These are phyloP conservation scores for Acacia pycnantha DNA, from an alignment of 331 rosid species.

Conservation along the genomic window DNA sequence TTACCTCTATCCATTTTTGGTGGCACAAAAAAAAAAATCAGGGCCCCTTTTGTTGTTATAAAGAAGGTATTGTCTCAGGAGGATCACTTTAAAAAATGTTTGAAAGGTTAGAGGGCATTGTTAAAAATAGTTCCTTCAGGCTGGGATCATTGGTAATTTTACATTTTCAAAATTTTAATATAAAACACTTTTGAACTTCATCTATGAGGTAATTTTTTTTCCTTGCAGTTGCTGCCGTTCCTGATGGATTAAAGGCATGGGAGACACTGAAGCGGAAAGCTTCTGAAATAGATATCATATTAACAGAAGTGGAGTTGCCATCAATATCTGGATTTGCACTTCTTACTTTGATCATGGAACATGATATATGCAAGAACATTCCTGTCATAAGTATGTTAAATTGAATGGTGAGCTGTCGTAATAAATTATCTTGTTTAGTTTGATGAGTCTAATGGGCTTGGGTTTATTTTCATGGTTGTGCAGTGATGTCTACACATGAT, in stretches of 20 bases:
- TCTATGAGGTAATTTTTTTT: background rate
- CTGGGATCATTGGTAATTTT: background rate
- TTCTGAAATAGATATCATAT: constrained; percentile 57
- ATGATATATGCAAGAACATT: constrained; percentile 63
- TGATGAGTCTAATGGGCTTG: constrained; percentile 19
- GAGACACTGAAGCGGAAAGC: constrained; percentile 64
- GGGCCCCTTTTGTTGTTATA: background rate
- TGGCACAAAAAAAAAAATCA: background rate
- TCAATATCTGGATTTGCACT: constrained; percentile 76
- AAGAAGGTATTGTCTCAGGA: background rate
- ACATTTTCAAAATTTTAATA: background rate
- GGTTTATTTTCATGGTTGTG: constrained; percentile 26
- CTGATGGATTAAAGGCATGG: constrained; percentile 83
- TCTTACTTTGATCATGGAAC: constrained; percentile 67
- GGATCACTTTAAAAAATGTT: background rate
- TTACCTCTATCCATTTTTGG: too few relatives aligned
- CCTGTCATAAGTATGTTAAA: constrained; percentile 79
- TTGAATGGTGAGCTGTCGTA: background rate
- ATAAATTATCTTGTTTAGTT: constrained; percentile 1
- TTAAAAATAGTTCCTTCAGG: constrained; percentile 12
- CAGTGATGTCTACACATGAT: constrained; percentile 87
- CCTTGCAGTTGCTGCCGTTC: constrained; percentile 64
- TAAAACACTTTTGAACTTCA: background rate
- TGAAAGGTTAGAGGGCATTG: background rate
- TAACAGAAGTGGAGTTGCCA: constrained; percentile 82